Evolutionary conservation across 495 filamentous ascomycete genomes (phyloP).

Genomic region (Penicillium taxi): DNA sequence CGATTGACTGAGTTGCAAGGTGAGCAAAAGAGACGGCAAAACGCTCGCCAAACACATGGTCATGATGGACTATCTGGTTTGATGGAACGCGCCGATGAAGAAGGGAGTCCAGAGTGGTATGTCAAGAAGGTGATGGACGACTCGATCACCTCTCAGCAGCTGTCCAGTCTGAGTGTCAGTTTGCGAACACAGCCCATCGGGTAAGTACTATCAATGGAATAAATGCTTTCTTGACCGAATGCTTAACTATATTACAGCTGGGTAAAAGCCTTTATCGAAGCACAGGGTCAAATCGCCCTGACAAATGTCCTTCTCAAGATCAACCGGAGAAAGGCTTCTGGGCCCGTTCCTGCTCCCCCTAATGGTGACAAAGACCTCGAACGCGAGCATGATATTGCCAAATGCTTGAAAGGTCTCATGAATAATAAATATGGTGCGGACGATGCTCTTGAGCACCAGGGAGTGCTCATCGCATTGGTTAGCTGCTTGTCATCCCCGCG

Average conservation of each 20-base stretch:
- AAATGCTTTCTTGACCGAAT: not conserved
- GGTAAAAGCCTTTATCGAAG: conserved; percentile 95
- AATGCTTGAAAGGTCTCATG: conserved; percentile 94
- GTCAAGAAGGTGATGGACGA: conserved; percentile 96
- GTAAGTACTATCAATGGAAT: conserved; percentile 26
- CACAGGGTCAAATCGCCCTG: conserved; percentile 92
- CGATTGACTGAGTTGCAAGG: conserved; percentile 87
- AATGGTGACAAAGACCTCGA: conserved; percentile 79
- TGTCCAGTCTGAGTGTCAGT: conserved; percentile 87
- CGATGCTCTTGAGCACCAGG: conserved; percentile 85
- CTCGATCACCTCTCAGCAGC: conserved; percentile 80
- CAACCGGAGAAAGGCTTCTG: conserved; percentile 74
- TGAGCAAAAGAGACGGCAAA: conserved; percentile 78
- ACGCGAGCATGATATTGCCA: conserved; percentile 93
- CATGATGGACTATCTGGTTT: conserved; percentile 57
- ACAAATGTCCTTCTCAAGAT: conserved; percentile 91
- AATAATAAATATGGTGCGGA: conserved; percentile 99
- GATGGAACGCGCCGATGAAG: conserved; percentile 73
- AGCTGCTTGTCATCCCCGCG: conserved; percentile 83
- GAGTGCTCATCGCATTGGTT: conserved; percentile 80
- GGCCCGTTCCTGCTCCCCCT: conserved; percentile 58
- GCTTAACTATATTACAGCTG: conserved; percentile 43
- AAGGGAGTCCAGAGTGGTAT: conserved; percentile 97
- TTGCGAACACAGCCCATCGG: conserved; percentile 92
- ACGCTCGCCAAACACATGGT: conserved; percentile 55